Conservation (phyloP, 2,329 filamentous ascomycete genomes). For the Monosporascus cannonballus region DNA sequence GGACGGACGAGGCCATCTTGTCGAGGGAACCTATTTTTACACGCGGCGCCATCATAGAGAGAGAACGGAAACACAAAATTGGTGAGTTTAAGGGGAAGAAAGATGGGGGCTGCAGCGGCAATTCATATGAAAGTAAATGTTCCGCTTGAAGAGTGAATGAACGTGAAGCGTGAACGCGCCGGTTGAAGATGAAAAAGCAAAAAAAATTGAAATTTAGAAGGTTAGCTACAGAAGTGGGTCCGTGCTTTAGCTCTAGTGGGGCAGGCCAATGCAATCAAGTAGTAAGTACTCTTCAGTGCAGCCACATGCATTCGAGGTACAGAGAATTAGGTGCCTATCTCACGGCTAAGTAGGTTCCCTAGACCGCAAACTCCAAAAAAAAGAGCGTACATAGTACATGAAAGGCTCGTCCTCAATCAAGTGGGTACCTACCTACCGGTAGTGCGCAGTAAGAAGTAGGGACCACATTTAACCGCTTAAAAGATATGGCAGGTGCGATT, state of each 20-base stretch:
- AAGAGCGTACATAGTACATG: not conserved
- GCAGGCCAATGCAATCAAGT: no score
- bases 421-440: no score
- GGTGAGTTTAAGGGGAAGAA: not conserved
- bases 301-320: no score
- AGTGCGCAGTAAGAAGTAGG: no score
- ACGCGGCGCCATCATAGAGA: slow-evolving; percentile 8
- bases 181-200: not conserved
- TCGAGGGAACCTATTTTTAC: slow-evolving; percentile 11
- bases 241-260: not conserved
- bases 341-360: not conserved
- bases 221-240: not conserved
- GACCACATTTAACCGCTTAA: no score
- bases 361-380: not conserved
- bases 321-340: not conserved
- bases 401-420: no score
- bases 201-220: not conserved
- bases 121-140: not conserved
- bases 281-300: no score
- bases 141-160: not conserved
- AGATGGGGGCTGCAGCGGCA: not conserved
- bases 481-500: no score
- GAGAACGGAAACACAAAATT: not conserved
- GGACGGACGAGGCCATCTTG: slow-evolving; percentile 18
- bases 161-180: not conserved